Base-by-base conservation (phyloP, 768 basidiomycete species). In the Tulasnella sp. region DNA sequence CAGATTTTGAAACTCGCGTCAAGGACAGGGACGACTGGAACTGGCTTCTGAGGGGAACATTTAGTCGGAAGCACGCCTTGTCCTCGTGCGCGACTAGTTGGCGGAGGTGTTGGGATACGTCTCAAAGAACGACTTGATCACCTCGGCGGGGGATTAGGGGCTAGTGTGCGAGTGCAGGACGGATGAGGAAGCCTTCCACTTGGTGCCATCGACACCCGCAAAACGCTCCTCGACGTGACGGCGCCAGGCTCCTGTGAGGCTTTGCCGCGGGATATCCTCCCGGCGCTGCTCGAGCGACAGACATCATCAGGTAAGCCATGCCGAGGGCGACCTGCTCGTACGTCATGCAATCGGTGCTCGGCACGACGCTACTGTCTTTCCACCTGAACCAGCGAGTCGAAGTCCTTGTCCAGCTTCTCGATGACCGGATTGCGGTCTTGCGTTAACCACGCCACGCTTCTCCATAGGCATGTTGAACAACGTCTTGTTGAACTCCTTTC, bases 291-390 rank as follows among this genome's bases (percentile, higher is more conserved):
- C 97, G 92, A 59, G 88, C 79, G 75, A 98, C 93, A 78, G 90
- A 98, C 94, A 97, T n/a, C n/a, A n/a, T 98, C 76, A 99, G 83
- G 44, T 92, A 84, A 67, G 98, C 84, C 90, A 98, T 90, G 73
- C 95, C 88, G 74, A 94, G 84, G 3, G 91, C 90, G 39, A 91
- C 90, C 80, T 98, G 96, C 82, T 98, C 95, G 80, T 99, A n/a
- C n/a, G n/a, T n/a, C n/a, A 99, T 14, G 95, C 98, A 96, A 79
- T 95, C 97, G 81, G 98, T 98, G 94, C 94, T 93, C 76, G 97
- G 97, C 16, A 78, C 80, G 2, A 86, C 90, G 92, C 91, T 81
- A 94, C 95, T 89, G 97, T 98, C n/a, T n/a, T n/a, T n/a, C 87
- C 89, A 90, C n/a, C 91, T 93, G 78, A 99, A 99, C 95, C 94